Base-by-base conservation (phyloP, 23 red algal species). In the Cyanidiococcus yangmingshanensis region DNA sequence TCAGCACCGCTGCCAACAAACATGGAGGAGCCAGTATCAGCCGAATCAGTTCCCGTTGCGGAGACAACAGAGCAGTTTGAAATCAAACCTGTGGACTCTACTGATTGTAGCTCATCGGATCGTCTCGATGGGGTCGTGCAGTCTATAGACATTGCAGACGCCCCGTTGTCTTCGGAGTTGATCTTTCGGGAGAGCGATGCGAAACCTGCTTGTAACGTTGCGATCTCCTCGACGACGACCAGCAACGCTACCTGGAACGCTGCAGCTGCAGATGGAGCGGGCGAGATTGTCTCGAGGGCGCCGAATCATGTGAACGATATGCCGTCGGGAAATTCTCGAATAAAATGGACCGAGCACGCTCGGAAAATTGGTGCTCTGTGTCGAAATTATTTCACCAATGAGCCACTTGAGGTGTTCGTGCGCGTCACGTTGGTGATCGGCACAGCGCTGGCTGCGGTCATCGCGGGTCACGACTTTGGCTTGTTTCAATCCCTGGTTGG, bases 401-500 rank as follows among this genome's bases (percentile, higher is more conserved):
- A 96, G 16, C 50, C 84, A 63, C 50, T 76, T 30, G 59, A 68
- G 27, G 85, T 96, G 26, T 41, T 81, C 16, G 79, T 79, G 68
- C 58, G 92, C 27, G 45, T 85, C 33, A 0, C 40, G 38, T 63
- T 96, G 39, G 84, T 90, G 24, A 29, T 84, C 25, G 50, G 67
- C 45, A 96, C 87, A 21, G 92, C 84, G 26, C 39, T 83, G 45
- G 82, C 85, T 31, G 92, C 92, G 25, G 77, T 90, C 39, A 34
- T 96, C 30, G 92, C 92, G 1, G 92, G 92, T 0, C 58, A 39
- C 35, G 82, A 80, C 57, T 96, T 96, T 68, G 92, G 92, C 57
- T 67, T 96, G 7, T 90, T 96, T 39, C 87, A 90, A 79, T 85
- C 84, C n/a, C 75, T 96, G 26, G 88, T 96, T 0, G 92, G 92